Conservation (phyloP, 2,329 filamentous ascomycete genomes). For the Rutstroemia sydowiana region DNA sequence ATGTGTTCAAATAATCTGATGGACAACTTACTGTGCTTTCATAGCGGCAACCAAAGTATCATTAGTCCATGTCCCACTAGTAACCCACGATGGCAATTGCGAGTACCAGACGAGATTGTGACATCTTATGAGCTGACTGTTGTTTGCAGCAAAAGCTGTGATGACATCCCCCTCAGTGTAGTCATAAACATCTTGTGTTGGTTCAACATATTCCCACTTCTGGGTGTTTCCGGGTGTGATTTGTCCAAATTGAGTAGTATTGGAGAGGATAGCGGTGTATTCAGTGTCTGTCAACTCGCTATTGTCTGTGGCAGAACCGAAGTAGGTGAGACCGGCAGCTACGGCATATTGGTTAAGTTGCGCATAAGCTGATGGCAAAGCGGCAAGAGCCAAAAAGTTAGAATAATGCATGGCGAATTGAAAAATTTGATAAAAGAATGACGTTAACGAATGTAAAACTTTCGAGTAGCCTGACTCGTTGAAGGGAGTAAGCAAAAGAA, state of each 20-base stretch:
- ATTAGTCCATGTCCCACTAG: constrained; percentile 46
- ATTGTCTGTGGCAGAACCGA: constrained; percentile 53
- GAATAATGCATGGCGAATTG: constrained; percentile 10
- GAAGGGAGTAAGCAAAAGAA: background rate
- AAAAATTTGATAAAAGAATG: background rate
- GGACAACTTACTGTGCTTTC: constrained; percentile 39
- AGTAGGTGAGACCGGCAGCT: constrained; percentile 45
- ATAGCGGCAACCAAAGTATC: constrained; percentile 48
- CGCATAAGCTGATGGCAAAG: constrained; percentile 11
- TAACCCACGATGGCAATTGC: constrained; percentile 48
- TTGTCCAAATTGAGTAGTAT: constrained; percentile 54
- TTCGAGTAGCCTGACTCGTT: constrained; percentile 2
- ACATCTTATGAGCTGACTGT: constrained; percentile 51
- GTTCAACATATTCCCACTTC: constrained; percentile 58
- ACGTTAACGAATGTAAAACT: background rate
- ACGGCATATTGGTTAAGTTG: constrained; percentile 38
- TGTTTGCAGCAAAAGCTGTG: constrained; percentile 39
- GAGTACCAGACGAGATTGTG: constrained; percentile 49
- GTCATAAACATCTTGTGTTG: constrained; percentile 46
- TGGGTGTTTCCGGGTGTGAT: constrained; percentile 58
- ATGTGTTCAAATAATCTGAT: no score
- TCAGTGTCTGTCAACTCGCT: constrained; percentile 38
- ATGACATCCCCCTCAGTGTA: constrained; percentile 51
- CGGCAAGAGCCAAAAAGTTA: constrained; percentile 5
- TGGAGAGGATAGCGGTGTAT: constrained; percentile 49